These are phyloP conservation scores for Tardiomyces digboiensis DNA, from an alignment of 1,139 yeast genomes.

Conservation along the genomic window DNA sequence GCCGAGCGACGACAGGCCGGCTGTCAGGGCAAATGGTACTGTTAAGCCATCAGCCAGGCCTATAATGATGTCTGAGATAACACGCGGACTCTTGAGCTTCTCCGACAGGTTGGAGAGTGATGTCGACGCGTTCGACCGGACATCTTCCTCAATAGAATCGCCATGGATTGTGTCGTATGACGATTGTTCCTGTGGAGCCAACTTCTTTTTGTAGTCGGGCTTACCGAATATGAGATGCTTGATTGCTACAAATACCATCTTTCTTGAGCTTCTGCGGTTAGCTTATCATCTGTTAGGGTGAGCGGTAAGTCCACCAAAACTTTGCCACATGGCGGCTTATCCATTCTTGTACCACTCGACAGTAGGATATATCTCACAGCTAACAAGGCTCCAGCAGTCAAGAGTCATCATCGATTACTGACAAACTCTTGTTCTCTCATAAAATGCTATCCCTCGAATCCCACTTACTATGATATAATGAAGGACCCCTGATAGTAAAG, in stretches of 20 bases:
- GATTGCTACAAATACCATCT: constrained; percentile 24
- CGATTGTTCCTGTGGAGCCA: constrained; percentile 17
- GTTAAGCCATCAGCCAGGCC: constrained; percentile 78
- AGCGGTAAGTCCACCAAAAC: too few species aligned
- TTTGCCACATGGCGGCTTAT: too few species aligned
- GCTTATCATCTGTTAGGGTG: not conserved
- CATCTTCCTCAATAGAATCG: constrained; percentile 5
- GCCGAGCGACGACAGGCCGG: constrained; percentile 70
- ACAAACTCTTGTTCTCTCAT: too few species aligned
- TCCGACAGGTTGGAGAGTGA: constrained; percentile 8
- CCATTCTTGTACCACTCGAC: too few species aligned
- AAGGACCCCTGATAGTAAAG: too few species aligned
- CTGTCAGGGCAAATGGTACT: constrained; percentile 79
- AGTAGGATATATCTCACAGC: too few species aligned
- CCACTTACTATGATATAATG: too few species aligned
- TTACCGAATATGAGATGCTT: constrained; percentile 23
- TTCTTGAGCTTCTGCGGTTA: too few species aligned
- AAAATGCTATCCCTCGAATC: too few species aligned
- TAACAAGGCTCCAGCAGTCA: too few species aligned
- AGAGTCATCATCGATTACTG: too few species aligned
- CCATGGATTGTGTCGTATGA: constrained; percentile 7
- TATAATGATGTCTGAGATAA: constrained; percentile 68
- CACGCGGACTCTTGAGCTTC: constrained; percentile 40
- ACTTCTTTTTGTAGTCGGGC: constrained; percentile 13
- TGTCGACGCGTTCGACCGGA: constrained; percentile 7